A percentile compares a stretch with the other conserved stretches of the same genome.
Conservation (phyloP, 2,329 filamentous ascomycete genomes). For the Fusarium newnesense region DNA sequence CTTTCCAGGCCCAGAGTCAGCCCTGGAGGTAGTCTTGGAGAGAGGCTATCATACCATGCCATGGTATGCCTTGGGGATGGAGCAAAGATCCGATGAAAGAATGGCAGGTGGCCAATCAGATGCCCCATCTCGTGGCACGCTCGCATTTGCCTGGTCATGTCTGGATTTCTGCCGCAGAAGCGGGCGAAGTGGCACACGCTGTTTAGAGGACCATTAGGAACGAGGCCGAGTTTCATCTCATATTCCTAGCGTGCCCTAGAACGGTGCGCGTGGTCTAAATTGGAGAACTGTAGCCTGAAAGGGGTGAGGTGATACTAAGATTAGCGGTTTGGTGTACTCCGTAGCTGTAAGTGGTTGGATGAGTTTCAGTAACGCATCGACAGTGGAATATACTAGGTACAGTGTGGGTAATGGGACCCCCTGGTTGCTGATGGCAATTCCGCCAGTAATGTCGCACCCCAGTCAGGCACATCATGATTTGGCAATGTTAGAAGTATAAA, state of each 20-base stretch:
- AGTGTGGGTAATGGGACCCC: not conserved
- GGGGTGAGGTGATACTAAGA: not conserved
- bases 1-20: slow-evolving; percentile 24
- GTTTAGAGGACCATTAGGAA: slow-evolving; percentile 16
- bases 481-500: not conserved
- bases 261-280: slow-evolving; percentile 14
- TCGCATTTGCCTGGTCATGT: slow-evolving; percentile 31
- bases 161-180: slow-evolving; percentile 29
- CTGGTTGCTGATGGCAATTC: not conserved
- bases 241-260: slow-evolving; percentile 21
- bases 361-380: not conserved
- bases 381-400: not conserved
- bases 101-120: slow-evolving; percentile 30
- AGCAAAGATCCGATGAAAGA: slow-evolving; percentile 12
- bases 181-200: slow-evolving; percentile 32
- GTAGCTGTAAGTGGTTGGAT: slow-evolving; percentile 1
- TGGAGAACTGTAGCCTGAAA: slow-evolving; percentile 9
- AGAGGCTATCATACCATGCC: slow-evolving; percentile 9
- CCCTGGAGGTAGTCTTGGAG: slow-evolving; percentile 17
- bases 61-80: slow-evolving; percentile 35
- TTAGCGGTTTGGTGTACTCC: not conserved
- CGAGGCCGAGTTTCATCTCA: slow-evolving; percentile 32
- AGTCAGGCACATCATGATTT: not conserved
- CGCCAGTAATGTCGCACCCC: not conserved
- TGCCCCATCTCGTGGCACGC: slow-evolving; percentile 33